phyloP scores from a whole-genome alignment of 1,284 basidiomycete genomes.

The Gymnopus androsaceus region DNA sequence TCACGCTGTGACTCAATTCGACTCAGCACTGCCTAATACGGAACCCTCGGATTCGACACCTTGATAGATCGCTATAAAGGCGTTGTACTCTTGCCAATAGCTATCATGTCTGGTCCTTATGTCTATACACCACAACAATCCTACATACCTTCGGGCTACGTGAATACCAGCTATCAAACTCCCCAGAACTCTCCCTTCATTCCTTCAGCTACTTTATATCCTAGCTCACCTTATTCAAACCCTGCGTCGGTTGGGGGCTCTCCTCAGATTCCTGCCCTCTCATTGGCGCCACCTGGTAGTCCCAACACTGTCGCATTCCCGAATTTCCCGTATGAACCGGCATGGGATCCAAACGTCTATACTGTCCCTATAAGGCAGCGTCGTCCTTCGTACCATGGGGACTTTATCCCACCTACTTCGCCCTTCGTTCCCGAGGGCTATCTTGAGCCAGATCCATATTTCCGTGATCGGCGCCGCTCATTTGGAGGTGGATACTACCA shows the following conservation, averaged over 20 bases:
- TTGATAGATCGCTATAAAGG: neutral
- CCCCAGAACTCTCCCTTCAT: constrained; percentile 41
- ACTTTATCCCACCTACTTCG: constrained; percentile 21
- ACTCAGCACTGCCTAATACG: neutral
- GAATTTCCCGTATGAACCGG: constrained; percentile 5
- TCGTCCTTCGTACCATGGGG: constrained; percentile 20
- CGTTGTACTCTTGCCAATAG: neutral
- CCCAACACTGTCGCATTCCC: constrained; percentile 2
- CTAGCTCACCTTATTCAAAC: constrained; percentile 21
- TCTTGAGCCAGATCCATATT: constrained; percentile 20
- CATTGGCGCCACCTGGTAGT: constrained; percentile 17
- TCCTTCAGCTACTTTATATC: constrained; percentile 36
- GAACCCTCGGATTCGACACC: too few species aligned
- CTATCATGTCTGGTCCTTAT: constrained; percentile 42
- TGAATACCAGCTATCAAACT: constrained; percentile 26
- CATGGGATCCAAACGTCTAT: neutral
- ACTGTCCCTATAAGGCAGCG: constrained; percentile 4
- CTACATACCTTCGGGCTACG: constrained; percentile 29
- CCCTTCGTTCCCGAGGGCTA: constrained; percentile 11
- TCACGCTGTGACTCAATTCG: neutral
- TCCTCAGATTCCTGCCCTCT: constrained; percentile 29
- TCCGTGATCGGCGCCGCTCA: constrained; percentile 40
- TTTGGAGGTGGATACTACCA: constrained; percentile 35
- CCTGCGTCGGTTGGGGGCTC: constrained; percentile 11
- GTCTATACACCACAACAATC: constrained; percentile 34